Evolutionary conservation across 345 rosid genomes (phyloP).

Genomic region (Iberis pinnata): DNA sequence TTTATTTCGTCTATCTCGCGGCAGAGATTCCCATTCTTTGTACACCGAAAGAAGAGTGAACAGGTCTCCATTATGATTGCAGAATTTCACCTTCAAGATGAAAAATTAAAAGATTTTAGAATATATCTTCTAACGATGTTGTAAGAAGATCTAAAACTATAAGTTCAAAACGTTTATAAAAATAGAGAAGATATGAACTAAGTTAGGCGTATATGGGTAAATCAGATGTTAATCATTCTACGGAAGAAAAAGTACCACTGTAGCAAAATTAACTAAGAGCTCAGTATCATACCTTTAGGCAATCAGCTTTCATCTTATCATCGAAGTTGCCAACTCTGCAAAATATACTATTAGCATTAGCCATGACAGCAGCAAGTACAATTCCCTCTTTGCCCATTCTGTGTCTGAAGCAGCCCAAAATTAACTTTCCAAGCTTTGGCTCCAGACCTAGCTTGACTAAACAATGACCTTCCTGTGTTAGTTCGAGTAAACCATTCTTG

Average conservation of each 20-base stretch:
- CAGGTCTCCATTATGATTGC: constrained; percentile 71
- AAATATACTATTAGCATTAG: constrained; percentile 80
- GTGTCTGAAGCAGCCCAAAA: constrained; percentile 46
- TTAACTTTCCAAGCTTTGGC: constrained; percentile 82
- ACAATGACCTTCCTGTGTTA: constrained; percentile 55
- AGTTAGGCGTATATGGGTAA: neutral
- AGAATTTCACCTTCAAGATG: constrained; percentile 49
- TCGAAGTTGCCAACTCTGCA: constrained; percentile 72
- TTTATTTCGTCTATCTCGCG: constrained; percentile 42
- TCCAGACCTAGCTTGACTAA: constrained; percentile 83
- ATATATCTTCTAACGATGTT: neutral
- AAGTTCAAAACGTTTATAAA: neutral
- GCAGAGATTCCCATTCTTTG: constrained; percentile 64
- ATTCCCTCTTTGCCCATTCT: constrained; percentile 72
- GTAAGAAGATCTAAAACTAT: neutral
- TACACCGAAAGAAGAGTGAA: constrained; percentile 84
- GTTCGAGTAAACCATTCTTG: constrained; percentile 39
- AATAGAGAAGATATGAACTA: too few relatives aligned
- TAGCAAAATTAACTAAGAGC: neutral
- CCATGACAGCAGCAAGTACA: constrained; percentile 86
- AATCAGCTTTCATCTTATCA: constrained; percentile 68
- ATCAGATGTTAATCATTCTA: neutral
- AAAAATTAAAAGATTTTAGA: constrained; percentile 13
- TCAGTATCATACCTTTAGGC: constrained; percentile 44
- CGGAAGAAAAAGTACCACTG: neutral